Conservation (phyloP, 1,284 basidiomycete species). For the Leccinum subspadiceum region DNA sequence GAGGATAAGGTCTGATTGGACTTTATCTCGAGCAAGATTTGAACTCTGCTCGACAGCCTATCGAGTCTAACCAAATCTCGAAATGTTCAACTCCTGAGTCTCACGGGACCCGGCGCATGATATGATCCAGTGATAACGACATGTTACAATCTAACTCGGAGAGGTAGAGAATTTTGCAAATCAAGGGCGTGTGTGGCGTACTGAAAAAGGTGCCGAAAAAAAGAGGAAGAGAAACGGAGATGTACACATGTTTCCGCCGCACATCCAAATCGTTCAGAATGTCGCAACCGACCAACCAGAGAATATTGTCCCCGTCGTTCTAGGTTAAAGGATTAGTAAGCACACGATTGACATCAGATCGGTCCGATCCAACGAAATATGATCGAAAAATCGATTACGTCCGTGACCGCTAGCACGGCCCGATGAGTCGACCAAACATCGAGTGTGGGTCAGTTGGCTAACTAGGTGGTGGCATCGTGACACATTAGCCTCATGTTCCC, state of each 20-base stretch:
- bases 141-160: not conserved
- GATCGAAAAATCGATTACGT: not conserved
- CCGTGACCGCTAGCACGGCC: not conserved
- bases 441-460: not conserved
- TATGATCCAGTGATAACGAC: not conserved
- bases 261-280: not conserved
- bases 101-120: not conserved
- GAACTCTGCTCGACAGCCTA: not conserved
- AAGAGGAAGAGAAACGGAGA: not conserved
- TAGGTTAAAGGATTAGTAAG: not conserved
- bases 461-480: not conserved
- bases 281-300: not conserved
- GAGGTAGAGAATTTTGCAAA: not conserved
- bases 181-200: not conserved
- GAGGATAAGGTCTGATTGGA: not conserved
- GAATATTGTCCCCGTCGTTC: not conserved
- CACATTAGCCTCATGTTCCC: not conserved
- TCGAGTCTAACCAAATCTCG: not conserved
- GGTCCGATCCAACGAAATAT: not conserved
- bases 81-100: not conserved
- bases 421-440: not conserved
- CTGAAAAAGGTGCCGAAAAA: not conserved
- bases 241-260: not conserved
- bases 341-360: not conserved
- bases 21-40: not conserved